Evolutionary conservation across 1,139 yeast species (phyloP), one percentile per base, ranked within the genome.

Genomic region (Waltiozyma sp.): DNA sequence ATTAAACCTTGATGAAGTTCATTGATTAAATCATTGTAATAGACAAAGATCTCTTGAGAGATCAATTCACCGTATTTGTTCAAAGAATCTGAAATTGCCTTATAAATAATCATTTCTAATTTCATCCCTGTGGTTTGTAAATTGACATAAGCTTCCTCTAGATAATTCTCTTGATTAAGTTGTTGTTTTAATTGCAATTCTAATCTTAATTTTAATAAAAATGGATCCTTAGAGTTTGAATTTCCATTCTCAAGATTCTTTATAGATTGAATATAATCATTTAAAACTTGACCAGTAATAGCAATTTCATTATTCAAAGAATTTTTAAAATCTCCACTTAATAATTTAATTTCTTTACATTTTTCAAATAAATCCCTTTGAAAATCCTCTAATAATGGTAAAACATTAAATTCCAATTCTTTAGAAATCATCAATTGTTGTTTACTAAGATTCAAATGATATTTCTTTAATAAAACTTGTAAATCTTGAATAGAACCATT

Each of bases 101-200:
- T 59, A 40, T 74, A 84, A 19, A 83, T 72, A 48, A 83, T 82
- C 48, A 77, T 73, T 55, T 83, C 91, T 49, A 83, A 65, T 56
- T 80, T 80, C 46, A 81, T 72, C 23, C 86, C 83, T n/a, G 86
- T 76, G 38, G 68, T 70, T 60, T 83, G 91, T 48, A 83, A 64
- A 57, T 81, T 83, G 46, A 75, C 69, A 54, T 73, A 83, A 1
- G 86, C 84, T 50, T 81, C 87, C 57, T 79, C 78, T 43, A 83
- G 63, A 55, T 78, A 80, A 49, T 75, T 77, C 57, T 83, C 93
- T 54, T 81, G 84, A 40, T 71, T 68, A 39, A 83, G 56, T 58
- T 83, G 91, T 51, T 72, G 71, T 53, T 78, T 80, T 57, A 83
- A 64, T 60, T 82, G 91, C 45, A 79, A 62, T 54, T 82, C 89